Base-by-base conservation (phyloP, 805 yeast genomes). In the Phaffomyces opuntiae region DNA sequence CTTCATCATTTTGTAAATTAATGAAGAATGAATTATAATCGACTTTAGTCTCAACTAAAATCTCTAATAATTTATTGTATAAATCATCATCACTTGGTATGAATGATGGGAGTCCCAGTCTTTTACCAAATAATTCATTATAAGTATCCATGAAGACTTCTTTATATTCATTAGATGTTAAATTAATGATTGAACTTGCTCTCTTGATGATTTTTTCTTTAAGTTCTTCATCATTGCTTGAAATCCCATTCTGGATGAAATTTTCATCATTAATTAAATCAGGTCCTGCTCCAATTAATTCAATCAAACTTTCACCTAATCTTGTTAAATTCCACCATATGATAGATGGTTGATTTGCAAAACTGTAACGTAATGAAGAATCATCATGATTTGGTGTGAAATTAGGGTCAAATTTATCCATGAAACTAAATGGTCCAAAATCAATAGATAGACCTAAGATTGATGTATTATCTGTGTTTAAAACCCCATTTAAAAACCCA, bases 301-400 rank as follows among this genome's bases (percentile, higher is more conserved):
- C 89, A 0, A 88, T 90, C 49, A 93, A 61, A 43, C 83, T 80
- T 60, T 93, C 96, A 3, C 91, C 96, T 19, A 90, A 69, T 50
- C 91, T 76, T 1, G 86, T 78, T 59, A 91, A 69, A 62, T 91
- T 93, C 95, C 96, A 91, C 95, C 96, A 88, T 39, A 91, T 80
- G 0, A 90, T 78, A 25, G 82, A 75, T 0, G 98, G 97, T 11
- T 87, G 83, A 57, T 86, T 88, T n/a, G 74, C 74, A 65, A 83
- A 90, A 8, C 88, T 78, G 61, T 93, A 91, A 39, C 96, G 70
- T 16, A 69, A 61, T 41, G 69, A 66, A 38, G 72, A 74, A 63
- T 93, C 99, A 58, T 89, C 97, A 46, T 87, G 88, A 60, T 93
- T 91, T 2, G 98, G 91, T 0, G 97, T 86, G 59, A 75, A 91